These are phyloP conservation scores for Leishmania lainsoni DNA, from an alignment of 208 protist species.

Conservation along the genomic window DNA sequence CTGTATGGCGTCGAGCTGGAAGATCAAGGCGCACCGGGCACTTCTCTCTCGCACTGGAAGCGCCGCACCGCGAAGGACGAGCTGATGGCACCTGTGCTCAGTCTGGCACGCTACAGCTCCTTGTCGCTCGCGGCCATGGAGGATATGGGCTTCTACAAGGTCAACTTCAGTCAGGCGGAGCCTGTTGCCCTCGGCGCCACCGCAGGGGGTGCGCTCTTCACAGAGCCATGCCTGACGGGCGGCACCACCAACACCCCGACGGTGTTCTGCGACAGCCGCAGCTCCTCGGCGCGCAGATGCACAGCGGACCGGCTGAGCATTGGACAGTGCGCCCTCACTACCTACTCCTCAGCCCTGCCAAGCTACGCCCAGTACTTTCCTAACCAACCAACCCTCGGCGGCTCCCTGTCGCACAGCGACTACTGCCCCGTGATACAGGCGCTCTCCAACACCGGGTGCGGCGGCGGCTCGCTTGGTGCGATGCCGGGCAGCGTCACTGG, in stretches of 20 bases:
- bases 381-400: slow-evolving; percentile 21
- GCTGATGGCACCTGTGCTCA: slow-evolving; percentile 62
- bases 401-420: slow-evolving; percentile 38
- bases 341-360: slow-evolving; percentile 22
- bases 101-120: slow-evolving; percentile 46
- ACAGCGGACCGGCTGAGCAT: slow-evolving; percentile 36
- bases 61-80: slow-evolving; percentile 77
- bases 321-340: slow-evolving; percentile 36
- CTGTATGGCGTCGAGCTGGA: slow-evolving; percentile 77
- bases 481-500: slow-evolving; percentile 26
- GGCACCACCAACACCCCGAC: slow-evolving; percentile 30
- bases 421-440: slow-evolving; percentile 53
- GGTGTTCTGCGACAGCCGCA: slow-evolving; percentile 59
- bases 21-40: slow-evolving; percentile 23
- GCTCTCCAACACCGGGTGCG: slow-evolving; percentile 33
- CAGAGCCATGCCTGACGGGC: slow-evolving; percentile 38
- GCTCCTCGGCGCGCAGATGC: slow-evolving; percentile 24
- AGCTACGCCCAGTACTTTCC: slow-evolving; percentile 54
- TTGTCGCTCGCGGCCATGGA: slow-evolving; percentile 83
- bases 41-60: slow-evolving; percentile 84
- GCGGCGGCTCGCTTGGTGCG: background rate
- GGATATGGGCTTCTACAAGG: slow-evolving; percentile 79
- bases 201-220: slow-evolving; percentile 52
- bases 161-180: slow-evolving; percentile 57
- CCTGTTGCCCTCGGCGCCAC: slow-evolving; percentile 65